Evolutionary conservation across 768 basidiomycete genomes (phyloP).

Genomic region (Lactarius deliciosus): DNA sequence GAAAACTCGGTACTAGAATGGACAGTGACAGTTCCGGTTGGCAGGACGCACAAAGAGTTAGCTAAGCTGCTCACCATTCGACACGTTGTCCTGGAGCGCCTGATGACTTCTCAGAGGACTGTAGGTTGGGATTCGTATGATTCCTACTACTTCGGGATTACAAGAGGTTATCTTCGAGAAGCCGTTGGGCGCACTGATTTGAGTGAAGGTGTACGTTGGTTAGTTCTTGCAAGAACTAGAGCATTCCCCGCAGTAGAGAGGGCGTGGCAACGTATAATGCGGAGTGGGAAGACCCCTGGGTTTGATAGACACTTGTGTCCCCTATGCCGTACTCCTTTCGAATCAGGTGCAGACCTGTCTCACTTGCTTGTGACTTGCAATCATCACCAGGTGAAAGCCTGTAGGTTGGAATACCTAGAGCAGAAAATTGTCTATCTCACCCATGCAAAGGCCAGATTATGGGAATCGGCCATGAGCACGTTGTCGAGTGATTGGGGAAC

Average conservation of each 20-base stretch:
- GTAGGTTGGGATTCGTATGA: background rate
- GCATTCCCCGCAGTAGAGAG: background rate
- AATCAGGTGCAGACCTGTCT: background rate
- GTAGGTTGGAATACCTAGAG: background rate
- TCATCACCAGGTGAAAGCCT: background rate
- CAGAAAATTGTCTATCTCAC: background rate
- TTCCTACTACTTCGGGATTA: background rate
- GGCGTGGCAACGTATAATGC: background rate
- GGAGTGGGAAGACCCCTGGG: background rate
- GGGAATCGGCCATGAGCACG: background rate
- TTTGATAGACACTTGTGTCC: background rate
- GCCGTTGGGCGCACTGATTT: background rate
- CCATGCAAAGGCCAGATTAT: fast-evolving
- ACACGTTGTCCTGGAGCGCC: background rate
- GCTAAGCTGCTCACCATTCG: fast-evolving
- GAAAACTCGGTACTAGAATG: too few species aligned
- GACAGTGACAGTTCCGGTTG: background rate
- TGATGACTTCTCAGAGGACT: background rate
- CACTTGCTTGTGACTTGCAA: background rate
- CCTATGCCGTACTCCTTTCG: background rate
- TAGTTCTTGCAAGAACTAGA: background rate
- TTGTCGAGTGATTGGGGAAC: background rate
- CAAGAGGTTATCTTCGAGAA: background rate
- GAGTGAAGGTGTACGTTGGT: background rate
- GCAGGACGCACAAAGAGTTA: background rate